Evolutionary conservation across 2,329 filamentous ascomycete genomes (phyloP), one percentile per base, ranked within the genome.

Genomic region (Phyllosticta paracitricarpa): DNA sequence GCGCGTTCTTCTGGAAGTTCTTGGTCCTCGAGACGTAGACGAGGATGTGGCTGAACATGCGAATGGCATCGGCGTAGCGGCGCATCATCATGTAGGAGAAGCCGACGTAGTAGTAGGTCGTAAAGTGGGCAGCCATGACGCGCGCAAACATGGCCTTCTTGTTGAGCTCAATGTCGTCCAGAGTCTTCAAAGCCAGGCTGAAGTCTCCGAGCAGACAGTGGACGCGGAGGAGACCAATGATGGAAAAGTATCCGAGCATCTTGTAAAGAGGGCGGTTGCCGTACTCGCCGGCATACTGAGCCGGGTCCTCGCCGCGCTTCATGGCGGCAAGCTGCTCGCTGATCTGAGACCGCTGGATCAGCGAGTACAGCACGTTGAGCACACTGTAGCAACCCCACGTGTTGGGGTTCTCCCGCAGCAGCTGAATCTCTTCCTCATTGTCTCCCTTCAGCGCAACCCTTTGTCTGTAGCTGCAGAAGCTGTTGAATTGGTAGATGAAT

Each of bases 31-130:
- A 96, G 68, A 99, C 92, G 79, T 97, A 99, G 79, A 99, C 89
- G 70, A 99, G 86, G 77, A 99, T 99, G 84, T 99, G 94, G 83
- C 90, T 96, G 86, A 99, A 99, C 88, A 97, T 96, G 83, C 93
- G 91, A 80, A 99, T 97, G 76, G 94, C 94, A 78, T 99, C 94
- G 78, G 91, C 90, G 76, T 99, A 99, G 75, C 94, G 90, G 80
- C 94, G 91, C 90, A 97, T 96, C 94, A 99, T 99, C 93, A 99
- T 97, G 88, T 99, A 99, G 68, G 91, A 96, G 86, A 99, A 99
- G 69, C 94, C 94, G 65, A 99, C 93, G 76, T 97, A 97, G 86
- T 99, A 99, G 85, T 97, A 99, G 67, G 94, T 99, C 68, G 93
- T 97, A 81, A 97, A 97, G 82, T 99, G 94, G 62, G 94, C 94